Evolutionary conservation across 805 yeast genomes (phyloP), one percentile per base, ranked within the genome.

Genomic region (Myxozyma lipomycoides): DNA sequence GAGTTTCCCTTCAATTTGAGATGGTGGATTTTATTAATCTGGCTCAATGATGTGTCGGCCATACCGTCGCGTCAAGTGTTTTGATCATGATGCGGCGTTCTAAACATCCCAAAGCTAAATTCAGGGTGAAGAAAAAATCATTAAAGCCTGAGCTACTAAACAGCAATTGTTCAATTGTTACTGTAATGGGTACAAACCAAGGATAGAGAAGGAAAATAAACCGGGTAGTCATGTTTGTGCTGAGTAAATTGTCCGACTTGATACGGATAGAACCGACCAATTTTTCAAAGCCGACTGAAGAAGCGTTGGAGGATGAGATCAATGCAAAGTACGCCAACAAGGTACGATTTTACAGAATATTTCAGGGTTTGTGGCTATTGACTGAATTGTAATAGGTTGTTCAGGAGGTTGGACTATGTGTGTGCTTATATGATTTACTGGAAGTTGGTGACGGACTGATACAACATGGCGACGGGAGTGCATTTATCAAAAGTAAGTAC

Each of bases 391-490:
- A 6, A 19, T 26, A 56, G 60, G 83, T 93, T 49, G 78, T 93
- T 39, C 84, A 83, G 45, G 84, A 84, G 62, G 72, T 89, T 18
- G 99, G 99, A 1, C 75, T 93, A 2, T 90, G 88, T 40, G 70
- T 93, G 17, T 76, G 93, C 1, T 76, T 91, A 17, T 91, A 91
- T 82, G 98, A 93, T 65, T 66, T 93, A 3, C 69, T 82, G 40
- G 77, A 76, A n/a, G 81, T 85, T 23, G 86, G 86, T 43, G 98
- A 93, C 61, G 98, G 98, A 3, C 74, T 86, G 57, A 73, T 93
- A 52, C 84, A 82, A 61, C 96, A 96, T 1, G 98, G 98, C 6
- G 98, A 93, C 68, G 98, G 98, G 6, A 88, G 90, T 1, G 76
- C 61, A 2, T 60, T 46, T 24, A 43, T 60, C 7, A 48, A 47